A percentile compares a stretch with the other conserved stretches of the same genome.
phyloP scores from a whole-genome alignment of 345 rosid genomes.

The Salix koriyanagi region DNA sequence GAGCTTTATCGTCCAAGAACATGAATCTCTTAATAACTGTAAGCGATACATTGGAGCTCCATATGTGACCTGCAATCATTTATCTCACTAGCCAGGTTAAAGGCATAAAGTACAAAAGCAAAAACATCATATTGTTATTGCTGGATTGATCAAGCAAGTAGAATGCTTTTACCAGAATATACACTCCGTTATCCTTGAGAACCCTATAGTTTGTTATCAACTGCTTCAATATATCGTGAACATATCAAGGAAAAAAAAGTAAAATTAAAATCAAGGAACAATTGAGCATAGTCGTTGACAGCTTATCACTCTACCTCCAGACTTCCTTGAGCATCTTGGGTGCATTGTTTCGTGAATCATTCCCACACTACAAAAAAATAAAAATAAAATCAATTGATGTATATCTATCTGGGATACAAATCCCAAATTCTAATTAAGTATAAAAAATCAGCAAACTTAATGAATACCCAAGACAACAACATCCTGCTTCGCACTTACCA shows the following conservation, averaged over 20 bases:
- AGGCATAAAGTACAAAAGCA: neutral
- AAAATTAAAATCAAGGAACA: conserved; percentile 18
- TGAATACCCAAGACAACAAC: neutral
- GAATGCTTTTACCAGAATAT: conserved; percentile 56
- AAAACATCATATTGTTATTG: neutral
- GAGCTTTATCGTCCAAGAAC: conserved; percentile 55
- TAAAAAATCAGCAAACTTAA: neutral
- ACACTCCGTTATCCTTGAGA: conserved; percentile 87
- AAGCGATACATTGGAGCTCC: conserved; percentile 79
- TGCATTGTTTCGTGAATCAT: conserved; percentile 60
- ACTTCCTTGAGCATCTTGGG: conserved; percentile 70
- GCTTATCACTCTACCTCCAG: conserved; percentile 57
- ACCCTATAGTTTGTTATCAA: conserved; percentile 91
- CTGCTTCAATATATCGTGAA: conserved; percentile 87
- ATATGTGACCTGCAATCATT: conserved; percentile 62
- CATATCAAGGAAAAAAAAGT: conserved; percentile 53
- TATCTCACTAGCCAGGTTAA: neutral
- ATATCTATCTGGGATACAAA: neutral
- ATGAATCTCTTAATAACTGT: conserved; percentile 45
- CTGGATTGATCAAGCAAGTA: neutral
- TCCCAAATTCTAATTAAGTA: neutral
- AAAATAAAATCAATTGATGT: too few relatives aligned
- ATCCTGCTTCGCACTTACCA: conserved; percentile 46
- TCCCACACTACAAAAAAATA: conserved; percentile 58
- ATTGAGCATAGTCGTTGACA: neutral